Evolutionary conservation across 306 rosid species (phyloP), one percentile per base, ranked within the genome.

Genomic region (Dryas drummondii): DNA sequence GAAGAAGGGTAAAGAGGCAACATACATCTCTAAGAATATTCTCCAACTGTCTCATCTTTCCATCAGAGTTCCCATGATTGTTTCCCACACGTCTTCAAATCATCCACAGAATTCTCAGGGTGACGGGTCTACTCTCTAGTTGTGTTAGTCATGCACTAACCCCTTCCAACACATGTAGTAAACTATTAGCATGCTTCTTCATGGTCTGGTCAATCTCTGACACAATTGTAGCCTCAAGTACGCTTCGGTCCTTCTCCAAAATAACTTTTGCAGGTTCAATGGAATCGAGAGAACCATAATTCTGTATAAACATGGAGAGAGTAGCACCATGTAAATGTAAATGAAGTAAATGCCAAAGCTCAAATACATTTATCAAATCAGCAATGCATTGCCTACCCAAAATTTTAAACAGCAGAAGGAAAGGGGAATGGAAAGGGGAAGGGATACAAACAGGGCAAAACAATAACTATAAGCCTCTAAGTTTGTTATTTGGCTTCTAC

Each of bases 1-100:
- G 73, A 72, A 27, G 53, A 50, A 22, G 50, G 27, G 64, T 12
- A 7, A 59, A 79, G 44, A 37, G 27, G 76, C 14, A 71, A 57
- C 76, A 71, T 83, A 90, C 98, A 93, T 93, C 97, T 82, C 73
- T 85, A 68, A 93, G 91, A 81, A 93, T 87, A 88, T 89, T 89
- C 82, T 90, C 93, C 83, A 88, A 73, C 71, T 80, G 96, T 82
- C 93, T 86, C 89, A 90, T 83, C 78, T 83, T 87, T 78, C 96
- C 98, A 79, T 93, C 98, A 74, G 90, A 79, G 78, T 72, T 88
- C 47, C 93, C 94, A 73, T 87, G 90, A 76, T 88, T 93, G 80
- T 86, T 93, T 73, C 92, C 94, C 55, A 87, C 88, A 88, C 4
- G 78, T 79, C 87, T 88, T 93, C 85, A 93, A 82, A 81, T 91